Evolutionary conservation across 257 asterid species (phyloP), one percentile per base, ranked within the genome.

Genomic region (Ballota nigra): DNA sequence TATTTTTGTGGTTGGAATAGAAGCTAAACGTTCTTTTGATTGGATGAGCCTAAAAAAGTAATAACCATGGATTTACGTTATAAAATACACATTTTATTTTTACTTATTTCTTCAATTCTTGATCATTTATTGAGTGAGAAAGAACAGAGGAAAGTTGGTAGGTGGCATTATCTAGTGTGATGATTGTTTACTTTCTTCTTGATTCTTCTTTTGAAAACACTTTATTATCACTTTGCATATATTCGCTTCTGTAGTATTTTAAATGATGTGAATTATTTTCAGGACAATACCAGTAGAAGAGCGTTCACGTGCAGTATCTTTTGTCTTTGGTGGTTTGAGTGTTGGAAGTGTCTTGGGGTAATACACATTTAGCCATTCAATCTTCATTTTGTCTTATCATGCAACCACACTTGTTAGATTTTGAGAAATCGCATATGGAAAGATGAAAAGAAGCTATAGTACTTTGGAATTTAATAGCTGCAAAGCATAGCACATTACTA

Each of bases 321-420:
- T 94, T 84, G 99, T 94, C 76, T 94, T 94, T 75, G 96, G 97
- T 73, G 99, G 99, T 73, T 84, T 94, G 83, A 94, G 99, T 80
- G 82, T 88, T 73, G 99, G 99, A 84, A 94, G 98, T 70, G 99
- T 94, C 69, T 77, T 79, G 62, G 99, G 99, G 99, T 94, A 91
- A 73, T 40, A 62, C 68, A 53, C 73, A 29, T 59, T 52, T 52
- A 18, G 69, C 2, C 49, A 23, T 20, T 68, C 45, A 4, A 41
- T 47, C 49, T 66, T 71, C 26, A 10, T 28, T 72, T 43, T 67
- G 34, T 10, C 57, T 69, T 51, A 56, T 72, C 60, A 60, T 66
- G 70, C 53, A 40, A 33, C 73, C 71, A 24, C 62, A 15, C 64
- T 22, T 63, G 5, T 61, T 15, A 57, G 33, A 26, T 51, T 71